These are phyloP conservation scores for Plasmopara muralis DNA, from an alignment of 352 stramenopile genomes.

Conservation along the genomic window DNA sequence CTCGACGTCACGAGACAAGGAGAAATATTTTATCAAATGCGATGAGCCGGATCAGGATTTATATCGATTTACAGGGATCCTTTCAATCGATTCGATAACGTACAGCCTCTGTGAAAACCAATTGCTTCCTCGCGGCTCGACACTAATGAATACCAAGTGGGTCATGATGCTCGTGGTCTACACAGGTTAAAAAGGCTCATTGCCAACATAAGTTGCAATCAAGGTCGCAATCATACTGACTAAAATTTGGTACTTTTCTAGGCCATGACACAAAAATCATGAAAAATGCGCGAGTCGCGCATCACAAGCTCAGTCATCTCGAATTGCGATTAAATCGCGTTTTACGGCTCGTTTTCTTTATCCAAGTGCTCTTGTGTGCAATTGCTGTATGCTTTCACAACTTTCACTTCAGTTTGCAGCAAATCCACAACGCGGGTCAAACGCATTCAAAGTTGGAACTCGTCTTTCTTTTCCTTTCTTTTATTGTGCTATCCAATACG, in stretches of 20 bases:
- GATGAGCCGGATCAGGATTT: slow-evolving; percentile 72
- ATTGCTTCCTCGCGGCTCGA: slow-evolving; percentile 63
- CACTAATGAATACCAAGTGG: slow-evolving; percentile 79
- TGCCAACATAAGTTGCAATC: background rate
- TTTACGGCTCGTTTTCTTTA: slow-evolving; percentile 69
- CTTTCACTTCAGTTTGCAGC: slow-evolving; percentile 7
- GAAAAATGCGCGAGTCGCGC: slow-evolving; percentile 74
- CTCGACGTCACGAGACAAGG: slow-evolving; percentile 24
- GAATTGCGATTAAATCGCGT: slow-evolving; percentile 70
- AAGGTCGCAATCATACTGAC: background rate
- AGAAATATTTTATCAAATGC: slow-evolving; percentile 63
- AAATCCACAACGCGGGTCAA: slow-evolving; percentile 3
- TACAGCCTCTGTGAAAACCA: slow-evolving; percentile 71
- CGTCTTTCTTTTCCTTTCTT: slow-evolving; percentile 84
- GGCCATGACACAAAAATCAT: slow-evolving; percentile 88
- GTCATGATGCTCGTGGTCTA: slow-evolving; percentile 67
- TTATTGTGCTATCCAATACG: slow-evolving; percentile 88
- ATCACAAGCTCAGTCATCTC: slow-evolving; percentile 82
- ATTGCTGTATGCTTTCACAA: slow-evolving; percentile 40
- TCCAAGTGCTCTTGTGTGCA: slow-evolving; percentile 64
- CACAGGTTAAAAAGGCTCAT: slow-evolving; percentile 26
- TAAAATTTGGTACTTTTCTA: background rate
- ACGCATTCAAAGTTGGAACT: slow-evolving; percentile 4
- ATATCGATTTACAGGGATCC: slow-evolving; percentile 70
- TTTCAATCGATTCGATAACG: slow-evolving; percentile 51